A percentile compares a stretch with the other conserved stretches of the same genome.
These are phyloP conservation scores for Fabrea salina DNA, from an alignment of 169 alveolate species.

Conservation along the genomic window DNA sequence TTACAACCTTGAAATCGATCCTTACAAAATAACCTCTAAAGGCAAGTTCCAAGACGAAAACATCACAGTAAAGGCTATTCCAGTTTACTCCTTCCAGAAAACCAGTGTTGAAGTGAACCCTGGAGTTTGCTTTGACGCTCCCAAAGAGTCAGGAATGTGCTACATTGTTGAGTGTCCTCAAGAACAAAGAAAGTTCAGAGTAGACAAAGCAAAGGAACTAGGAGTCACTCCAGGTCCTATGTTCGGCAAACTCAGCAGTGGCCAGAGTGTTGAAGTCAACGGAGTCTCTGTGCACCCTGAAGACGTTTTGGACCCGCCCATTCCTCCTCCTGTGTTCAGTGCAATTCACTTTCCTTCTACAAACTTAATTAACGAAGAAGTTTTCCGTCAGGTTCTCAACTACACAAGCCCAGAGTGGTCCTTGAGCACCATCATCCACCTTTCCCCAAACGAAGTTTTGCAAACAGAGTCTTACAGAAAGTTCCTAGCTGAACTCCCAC, in stretches of 20 bases:
- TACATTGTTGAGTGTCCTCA: constrained; percentile 23
- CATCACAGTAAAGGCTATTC: background rate
- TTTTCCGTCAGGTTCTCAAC: constrained; percentile 21
- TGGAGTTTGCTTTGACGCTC: background rate
- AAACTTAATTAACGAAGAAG: background rate
- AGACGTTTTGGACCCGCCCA: constrained; percentile 53
- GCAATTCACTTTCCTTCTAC: constrained; percentile 55
- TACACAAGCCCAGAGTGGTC: constrained; percentile 33
- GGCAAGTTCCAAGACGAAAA: background rate
- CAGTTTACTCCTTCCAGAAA: background rate
- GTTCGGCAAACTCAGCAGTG: constrained; percentile 50
- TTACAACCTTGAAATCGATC: background rate
- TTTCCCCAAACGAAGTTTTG: constrained; percentile 6
- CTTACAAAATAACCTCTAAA: background rate
- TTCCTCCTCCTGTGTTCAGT: constrained; percentile 56
- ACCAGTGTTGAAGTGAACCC: background rate
- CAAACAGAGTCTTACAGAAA: background rate
- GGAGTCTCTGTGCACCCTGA: constrained; percentile 59
- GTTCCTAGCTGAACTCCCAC: background rate
- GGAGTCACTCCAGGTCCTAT: constrained; percentile 57
- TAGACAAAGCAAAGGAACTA: constrained; percentile 56
- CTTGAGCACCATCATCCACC: constrained; percentile 42
- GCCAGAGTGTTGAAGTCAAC: constrained; percentile 56
- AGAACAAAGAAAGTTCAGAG: constrained; percentile 47
- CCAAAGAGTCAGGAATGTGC: background rate